These are phyloP conservation scores for Sugiyamaella neomexicana DNA, from an alignment of 1,139 yeast genomes.

Conservation along the genomic window DNA sequence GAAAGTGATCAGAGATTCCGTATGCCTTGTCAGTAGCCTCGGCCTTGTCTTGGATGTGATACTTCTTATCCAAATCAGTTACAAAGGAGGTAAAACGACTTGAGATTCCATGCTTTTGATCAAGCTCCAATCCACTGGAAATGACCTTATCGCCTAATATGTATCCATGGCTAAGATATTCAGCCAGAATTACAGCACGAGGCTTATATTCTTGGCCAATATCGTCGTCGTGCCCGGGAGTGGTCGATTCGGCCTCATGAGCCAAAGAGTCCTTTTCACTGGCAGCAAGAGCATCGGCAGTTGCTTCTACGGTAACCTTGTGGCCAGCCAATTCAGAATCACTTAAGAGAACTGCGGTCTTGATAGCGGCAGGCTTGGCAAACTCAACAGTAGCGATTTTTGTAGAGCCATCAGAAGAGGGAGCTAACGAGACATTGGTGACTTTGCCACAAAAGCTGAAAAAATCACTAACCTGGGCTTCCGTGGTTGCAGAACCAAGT, in stretches of 20 bases:
- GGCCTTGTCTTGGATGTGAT: constrained; percentile 56
- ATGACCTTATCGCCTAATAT: constrained; percentile 62
- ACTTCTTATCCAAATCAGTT: constrained; percentile 56
- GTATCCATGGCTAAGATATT: constrained; percentile 71
- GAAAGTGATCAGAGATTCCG: constrained; percentile 42
- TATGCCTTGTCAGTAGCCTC: constrained; percentile 46
- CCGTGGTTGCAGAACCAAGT: constrained; percentile 55
- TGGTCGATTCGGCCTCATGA: constrained; percentile 28
- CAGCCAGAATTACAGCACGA: constrained; percentile 72
- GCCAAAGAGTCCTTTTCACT: constrained; percentile 37
- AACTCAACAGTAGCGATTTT: constrained; percentile 54
- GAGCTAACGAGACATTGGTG: constrained; percentile 43
- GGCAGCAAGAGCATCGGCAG: constrained; percentile 37
- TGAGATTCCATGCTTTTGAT: constrained; percentile 63
- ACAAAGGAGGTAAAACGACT: constrained; percentile 58
- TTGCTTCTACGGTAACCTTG: constrained; percentile 51
- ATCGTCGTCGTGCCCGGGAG: constrained; percentile 41
- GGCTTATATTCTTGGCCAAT: constrained; percentile 78
- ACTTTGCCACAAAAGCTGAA: constrained; percentile 79
- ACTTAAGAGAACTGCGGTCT: constrained; percentile 69
- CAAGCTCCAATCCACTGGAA: constrained; percentile 56
- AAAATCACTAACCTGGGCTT: constrained; percentile 62
- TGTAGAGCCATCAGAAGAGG: constrained; percentile 35
- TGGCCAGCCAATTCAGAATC: constrained; percentile 72
- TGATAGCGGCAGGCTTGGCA: constrained; percentile 60